phyloP scores from a whole-genome alignment of 2,329 filamentous ascomycete species.

The Diaporthe eres region DNA sequence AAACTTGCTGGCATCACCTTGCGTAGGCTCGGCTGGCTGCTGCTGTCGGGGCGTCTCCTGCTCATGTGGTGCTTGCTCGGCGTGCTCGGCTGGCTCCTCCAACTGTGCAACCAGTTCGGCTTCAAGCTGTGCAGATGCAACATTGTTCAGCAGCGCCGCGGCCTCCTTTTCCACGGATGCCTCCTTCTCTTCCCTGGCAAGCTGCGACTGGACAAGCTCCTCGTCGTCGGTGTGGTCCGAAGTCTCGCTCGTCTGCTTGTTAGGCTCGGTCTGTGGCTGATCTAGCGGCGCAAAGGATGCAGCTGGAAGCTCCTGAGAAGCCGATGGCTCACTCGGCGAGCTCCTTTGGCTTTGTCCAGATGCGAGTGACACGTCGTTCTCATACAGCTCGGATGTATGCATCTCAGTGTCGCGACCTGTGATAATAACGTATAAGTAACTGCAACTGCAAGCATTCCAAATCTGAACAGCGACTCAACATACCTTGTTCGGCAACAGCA shows the following conservation, averaged over 20 bases:
- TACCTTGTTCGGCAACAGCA: conserved; percentile 21
- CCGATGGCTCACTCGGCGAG: not conserved
- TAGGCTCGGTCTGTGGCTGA: not conserved
- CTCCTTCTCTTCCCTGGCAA: conserved; percentile 38
- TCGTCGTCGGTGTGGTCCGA: conserved; percentile 36
- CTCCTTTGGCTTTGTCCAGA: not conserved
- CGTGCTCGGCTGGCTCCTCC: conserved; percentile 26
- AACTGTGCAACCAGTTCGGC: conserved; percentile 25
- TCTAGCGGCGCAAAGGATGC: not conserved
- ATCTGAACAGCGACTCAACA: not conserved
- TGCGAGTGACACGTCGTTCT: not conserved
- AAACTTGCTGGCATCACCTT: conserved; percentile 49
- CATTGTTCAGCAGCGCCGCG: not conserved
- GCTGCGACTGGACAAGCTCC: conserved; percentile 40
- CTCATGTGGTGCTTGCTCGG: not conserved
- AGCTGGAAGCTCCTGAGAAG: conserved; percentile 17
- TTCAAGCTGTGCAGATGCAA: conserved; percentile 8
- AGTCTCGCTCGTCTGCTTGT: conserved; percentile 1
- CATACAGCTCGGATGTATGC: conserved; percentile 7
- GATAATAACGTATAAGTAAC: not conserved
- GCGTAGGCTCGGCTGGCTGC: not conserved
- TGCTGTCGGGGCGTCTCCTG: not conserved
- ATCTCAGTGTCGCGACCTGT: conserved; percentile 14
- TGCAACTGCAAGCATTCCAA: not conserved
- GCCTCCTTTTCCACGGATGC: conserved; percentile 30